A percentile compares a stretch with the other conserved stretches of the same genome.
phyloP scores from a whole-genome alignment of 768 basidiomycete species.

The Lentinula guzmanii region DNA sequence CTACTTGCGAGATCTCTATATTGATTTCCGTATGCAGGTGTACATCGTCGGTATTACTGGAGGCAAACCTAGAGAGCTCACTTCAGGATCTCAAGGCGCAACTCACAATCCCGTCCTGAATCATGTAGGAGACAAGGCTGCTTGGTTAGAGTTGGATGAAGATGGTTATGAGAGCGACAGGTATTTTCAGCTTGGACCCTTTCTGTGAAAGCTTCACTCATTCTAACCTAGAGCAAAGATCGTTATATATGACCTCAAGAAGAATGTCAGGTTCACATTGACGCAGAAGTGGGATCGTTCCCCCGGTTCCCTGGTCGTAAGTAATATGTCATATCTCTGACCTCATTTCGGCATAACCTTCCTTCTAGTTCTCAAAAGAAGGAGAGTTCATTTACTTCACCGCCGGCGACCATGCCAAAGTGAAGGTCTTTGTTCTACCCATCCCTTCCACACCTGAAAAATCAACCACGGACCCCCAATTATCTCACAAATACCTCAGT shows the following conservation, averaged over 20 bases:
- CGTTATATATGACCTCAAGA: conserved; percentile 70
- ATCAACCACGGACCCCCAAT: conserved; percentile 48
- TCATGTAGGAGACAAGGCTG: conserved; percentile 59
- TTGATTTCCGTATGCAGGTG: conserved; percentile 35
- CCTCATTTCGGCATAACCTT: not conserved
- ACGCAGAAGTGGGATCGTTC: conserved; percentile 87
- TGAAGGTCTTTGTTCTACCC: conserved; percentile 68
- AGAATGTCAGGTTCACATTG: conserved; percentile 62
- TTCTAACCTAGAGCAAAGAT: conserved; percentile 53
- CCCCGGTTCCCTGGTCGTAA: conserved; percentile 52
- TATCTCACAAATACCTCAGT: conserved; percentile 36
- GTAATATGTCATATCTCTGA: conserved; percentile 15
- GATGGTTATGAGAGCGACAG: conserved; percentile 91
- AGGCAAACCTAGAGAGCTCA: conserved; percentile 57
- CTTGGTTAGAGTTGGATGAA: conserved; percentile 82
- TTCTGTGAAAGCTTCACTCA: not conserved
- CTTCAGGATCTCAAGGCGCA: conserved; percentile 82
- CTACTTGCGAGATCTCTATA: not conserved
- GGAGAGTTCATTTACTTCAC: conserved; percentile 66
- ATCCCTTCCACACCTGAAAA: conserved; percentile 55
- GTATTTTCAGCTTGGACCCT: conserved; percentile 21
- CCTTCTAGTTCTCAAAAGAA: conserved; percentile 64
- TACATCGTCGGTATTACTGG: conserved; percentile 62
- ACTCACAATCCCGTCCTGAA: conserved; percentile 70
- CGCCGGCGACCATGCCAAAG: conserved; percentile 71